phyloP scores from a whole-genome alignment of 352 stramenopile species.

The Hyaloperonospora brassicae region DNA sequence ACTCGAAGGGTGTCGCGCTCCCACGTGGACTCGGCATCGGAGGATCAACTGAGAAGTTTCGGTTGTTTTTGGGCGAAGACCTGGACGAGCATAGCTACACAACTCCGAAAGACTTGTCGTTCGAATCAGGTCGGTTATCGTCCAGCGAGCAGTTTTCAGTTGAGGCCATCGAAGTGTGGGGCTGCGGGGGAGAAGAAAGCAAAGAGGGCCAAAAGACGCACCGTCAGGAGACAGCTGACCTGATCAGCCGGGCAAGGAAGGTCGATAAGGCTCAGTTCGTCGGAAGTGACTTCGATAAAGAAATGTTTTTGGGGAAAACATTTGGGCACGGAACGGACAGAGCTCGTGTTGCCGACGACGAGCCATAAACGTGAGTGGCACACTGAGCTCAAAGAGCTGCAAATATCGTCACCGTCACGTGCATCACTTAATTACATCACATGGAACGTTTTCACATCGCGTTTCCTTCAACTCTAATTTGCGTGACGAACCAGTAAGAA shows the following conservation, averaged over 20 bases:
- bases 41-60: slow-evolving; percentile 64
- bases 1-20: slow-evolving; percentile 74
- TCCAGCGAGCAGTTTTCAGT: slow-evolving; percentile 50
- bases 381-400: not conserved
- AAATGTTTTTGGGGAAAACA: slow-evolving; percentile 73
- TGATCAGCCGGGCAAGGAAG: slow-evolving; percentile 77
- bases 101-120: slow-evolving; percentile 60
- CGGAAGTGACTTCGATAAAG: slow-evolving; percentile 77
- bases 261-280: slow-evolving; percentile 83
- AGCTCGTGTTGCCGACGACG: slow-evolving; percentile 58
- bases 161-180: slow-evolving; percentile 72
- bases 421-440: slow-evolving; percentile 12
- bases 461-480: slow-evolving; percentile 20
- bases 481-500: slow-evolving; percentile 27
- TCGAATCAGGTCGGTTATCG: slow-evolving; percentile 59
- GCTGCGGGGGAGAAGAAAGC: slow-evolving; percentile 60
- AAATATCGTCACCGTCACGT: not conserved
- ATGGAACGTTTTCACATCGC: slow-evolving; percentile 15
- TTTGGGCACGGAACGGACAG: slow-evolving; percentile 66
- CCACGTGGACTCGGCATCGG: slow-evolving; percentile 72
- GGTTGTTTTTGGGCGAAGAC: slow-evolving; percentile 78
- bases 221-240: slow-evolving; percentile 68
- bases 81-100: slow-evolving; percentile 80
- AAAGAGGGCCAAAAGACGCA: slow-evolving; percentile 44
- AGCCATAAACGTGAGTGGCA: slow-evolving; percentile 25